phyloP scores from a whole-genome alignment of 257 asterid species.

The Fraxinus americana region DNA sequence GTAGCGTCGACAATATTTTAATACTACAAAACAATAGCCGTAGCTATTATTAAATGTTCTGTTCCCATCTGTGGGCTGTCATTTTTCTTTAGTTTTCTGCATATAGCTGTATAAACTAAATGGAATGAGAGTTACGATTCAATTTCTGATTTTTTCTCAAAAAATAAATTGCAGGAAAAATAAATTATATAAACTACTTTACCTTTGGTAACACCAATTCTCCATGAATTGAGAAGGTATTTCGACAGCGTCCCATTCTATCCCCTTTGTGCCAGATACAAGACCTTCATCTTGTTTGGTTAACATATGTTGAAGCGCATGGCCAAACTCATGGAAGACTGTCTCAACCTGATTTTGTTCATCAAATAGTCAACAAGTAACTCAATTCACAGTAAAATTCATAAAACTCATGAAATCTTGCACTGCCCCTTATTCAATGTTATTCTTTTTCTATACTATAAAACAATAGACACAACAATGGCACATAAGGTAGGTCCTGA shows the following conservation, averaged over 20 bases:
- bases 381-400: background rate
- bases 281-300: conserved; percentile 85
- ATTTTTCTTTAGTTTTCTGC: background rate
- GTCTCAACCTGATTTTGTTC: conserved; percentile 61
- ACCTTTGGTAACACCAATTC: conserved; percentile 95
- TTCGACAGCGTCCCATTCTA: conserved; percentile 93
- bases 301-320: conserved; percentile 90
- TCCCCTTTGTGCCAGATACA: conserved; percentile 67
- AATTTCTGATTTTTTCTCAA: background rate
- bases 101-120: background rate
- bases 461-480: background rate
- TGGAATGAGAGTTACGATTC: background rate
- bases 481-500: background rate
- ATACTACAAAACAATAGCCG: too few relatives aligned
- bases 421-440: background rate
- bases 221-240: conserved; percentile 86
- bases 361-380: conserved; percentile 8
- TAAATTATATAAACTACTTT: background rate
- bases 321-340: conserved; percentile 87
- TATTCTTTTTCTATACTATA: background rate
- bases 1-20: background rate
- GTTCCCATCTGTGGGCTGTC: background rate
- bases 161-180: background rate
- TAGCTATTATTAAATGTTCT: background rate
- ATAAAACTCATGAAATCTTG: background rate